Evolutionary conservation across 2,329 filamentous ascomycete genomes (phyloP).

Genomic region (Colletotrichum incanum): DNA sequence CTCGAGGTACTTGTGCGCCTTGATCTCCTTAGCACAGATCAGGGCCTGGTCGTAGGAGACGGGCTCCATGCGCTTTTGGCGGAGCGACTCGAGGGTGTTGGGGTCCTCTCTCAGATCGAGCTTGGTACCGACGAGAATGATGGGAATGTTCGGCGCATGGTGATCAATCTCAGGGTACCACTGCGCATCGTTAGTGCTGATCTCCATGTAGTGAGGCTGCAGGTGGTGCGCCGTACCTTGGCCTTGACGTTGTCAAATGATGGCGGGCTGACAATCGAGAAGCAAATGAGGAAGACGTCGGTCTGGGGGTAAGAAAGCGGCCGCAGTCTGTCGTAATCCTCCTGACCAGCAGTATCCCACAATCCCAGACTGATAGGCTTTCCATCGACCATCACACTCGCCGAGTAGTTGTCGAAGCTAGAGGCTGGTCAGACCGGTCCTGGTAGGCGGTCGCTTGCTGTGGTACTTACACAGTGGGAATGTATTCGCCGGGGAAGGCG

Average conservation of each 20-base stretch:
- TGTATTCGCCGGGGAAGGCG: slow-evolving; percentile 99
- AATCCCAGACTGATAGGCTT: slow-evolving; percentile 97
- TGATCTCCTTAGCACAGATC: slow-evolving; percentile 92
- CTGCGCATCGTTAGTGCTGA: slow-evolving; percentile 61
- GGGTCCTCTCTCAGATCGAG: slow-evolving; percentile 94
- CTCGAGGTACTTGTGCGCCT: slow-evolving; percentile 96
- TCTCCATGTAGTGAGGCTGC: slow-evolving; percentile 4
- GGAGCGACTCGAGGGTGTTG: slow-evolving; percentile 84
- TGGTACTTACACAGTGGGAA: slow-evolving; percentile 89
- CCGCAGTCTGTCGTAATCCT: slow-evolving; percentile 96
- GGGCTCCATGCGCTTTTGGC: slow-evolving; percentile 96
- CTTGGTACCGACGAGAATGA: slow-evolving; percentile 98
- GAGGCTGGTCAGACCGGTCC: slow-evolving; percentile 16
- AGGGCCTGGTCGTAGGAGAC: slow-evolving; percentile 95
- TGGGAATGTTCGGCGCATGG: slow-evolving; percentile 94
- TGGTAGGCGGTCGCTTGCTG: not conserved
- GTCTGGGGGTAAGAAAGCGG: slow-evolving; percentile 98
- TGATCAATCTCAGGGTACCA: slow-evolving; percentile 99
- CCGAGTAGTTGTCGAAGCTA: slow-evolving; percentile 99
- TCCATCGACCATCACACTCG: slow-evolving; percentile 98
- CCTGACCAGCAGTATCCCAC: slow-evolving; percentile 99
- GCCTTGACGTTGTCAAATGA: slow-evolving; percentile 99
- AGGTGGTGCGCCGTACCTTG: slow-evolving; percentile 79
- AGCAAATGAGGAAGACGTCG: slow-evolving; percentile 98
- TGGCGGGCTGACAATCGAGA: slow-evolving; percentile 96